A percentile compares a stretch with the other conserved stretches of the same genome.
Evolutionary conservation across 108 stramenopile species (phyloP).

Genomic region (Nitzschia sp.): DNA sequence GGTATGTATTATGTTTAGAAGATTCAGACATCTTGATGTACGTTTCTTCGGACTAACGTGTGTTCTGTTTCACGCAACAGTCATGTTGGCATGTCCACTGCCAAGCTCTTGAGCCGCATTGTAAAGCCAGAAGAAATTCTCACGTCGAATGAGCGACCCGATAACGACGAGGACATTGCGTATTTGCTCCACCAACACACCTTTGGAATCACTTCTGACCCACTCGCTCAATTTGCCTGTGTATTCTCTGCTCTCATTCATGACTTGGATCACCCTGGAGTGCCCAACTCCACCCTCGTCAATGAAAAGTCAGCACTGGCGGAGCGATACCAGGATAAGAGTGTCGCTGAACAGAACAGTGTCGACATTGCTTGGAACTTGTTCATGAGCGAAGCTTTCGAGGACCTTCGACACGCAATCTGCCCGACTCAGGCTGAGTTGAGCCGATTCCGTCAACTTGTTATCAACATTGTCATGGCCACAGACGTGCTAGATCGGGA

Average conservation of each 20-base stretch:
- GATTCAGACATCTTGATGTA: no score
- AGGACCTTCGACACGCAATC: not conserved
- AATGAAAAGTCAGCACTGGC: constrained; percentile 7
- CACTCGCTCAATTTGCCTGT: constrained; percentile 13
- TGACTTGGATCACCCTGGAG: constrained; percentile 15
- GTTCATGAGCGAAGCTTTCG: constrained; percentile 1
- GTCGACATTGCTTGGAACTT: constrained; percentile 14
- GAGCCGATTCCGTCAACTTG: constrained; percentile 9
- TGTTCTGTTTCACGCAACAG: not conserved
- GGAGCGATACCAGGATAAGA: constrained; percentile 1
- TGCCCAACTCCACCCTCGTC: constrained; percentile 5
- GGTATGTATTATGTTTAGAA: constrained; percentile 46
- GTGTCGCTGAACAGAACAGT: constrained; percentile 16
- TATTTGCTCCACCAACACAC: constrained; percentile 2
- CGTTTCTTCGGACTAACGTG: no score
- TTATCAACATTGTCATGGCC: constrained; percentile 15
- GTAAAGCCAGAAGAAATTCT: constrained; percentile 11
- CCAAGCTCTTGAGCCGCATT: constrained; percentile 32
- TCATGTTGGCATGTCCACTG: constrained; percentile 21
- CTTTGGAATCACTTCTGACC: constrained; percentile 13
- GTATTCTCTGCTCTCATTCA: constrained; percentile 20
- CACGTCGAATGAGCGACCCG: not conserved
- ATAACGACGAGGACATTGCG: not conserved
- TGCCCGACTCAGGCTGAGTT: not conserved
- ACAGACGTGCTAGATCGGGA: constrained; percentile 7